Base-by-base conservation (phyloP, 306 rosid species). In the Gleditsia sinensis region DNA sequence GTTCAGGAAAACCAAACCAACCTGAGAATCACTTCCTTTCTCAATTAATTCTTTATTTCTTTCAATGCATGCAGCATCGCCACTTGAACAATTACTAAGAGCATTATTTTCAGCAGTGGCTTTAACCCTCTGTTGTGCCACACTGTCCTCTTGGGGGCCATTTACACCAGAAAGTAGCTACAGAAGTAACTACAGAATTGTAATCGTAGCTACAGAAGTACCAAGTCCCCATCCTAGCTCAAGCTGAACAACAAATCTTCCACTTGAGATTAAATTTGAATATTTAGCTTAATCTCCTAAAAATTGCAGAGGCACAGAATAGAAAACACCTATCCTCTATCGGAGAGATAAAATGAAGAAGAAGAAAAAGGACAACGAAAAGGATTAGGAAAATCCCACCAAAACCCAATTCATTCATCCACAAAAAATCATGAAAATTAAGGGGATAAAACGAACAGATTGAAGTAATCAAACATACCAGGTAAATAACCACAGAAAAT, bases 1-100 rank as follows among this genome's bases (percentile, higher is more conserved):
- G 56, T 50, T 71, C 60, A 43, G 53, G 61, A 77, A 82, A 62
- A 58, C 87, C 19, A 66, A 94, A 62, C 92, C 19, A 66, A 94
- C 98, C 98, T 95, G 99, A 9, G 92, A 86, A 82, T 92, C 97
- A 66, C 97, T 90, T 74, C 89, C 95, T 82, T 92, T 94, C 77
- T 92, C 97, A 63, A 82, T 79, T 51, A 86, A 71, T 43, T 88
- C 92, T 45, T 78, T 85, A 62, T 89, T 89, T 67, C 86, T 81
- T 69, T 83, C 88, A 58, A 69, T 63, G 72, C 85, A 82, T 34
- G 89, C 89, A 55, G 72, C 78, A 56, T 75, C 78, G 1, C 92
- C 97, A 74, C 86, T 87, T 11, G 97, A 90, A 67, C 62, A 88
- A 75, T 88, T 87, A 79, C 88, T 85, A 46, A 91, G 85, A 85